These are phyloP conservation scores for Yarrowia galli DNA, from an alignment of 1,139 yeast species.

Conservation along the genomic window DNA sequence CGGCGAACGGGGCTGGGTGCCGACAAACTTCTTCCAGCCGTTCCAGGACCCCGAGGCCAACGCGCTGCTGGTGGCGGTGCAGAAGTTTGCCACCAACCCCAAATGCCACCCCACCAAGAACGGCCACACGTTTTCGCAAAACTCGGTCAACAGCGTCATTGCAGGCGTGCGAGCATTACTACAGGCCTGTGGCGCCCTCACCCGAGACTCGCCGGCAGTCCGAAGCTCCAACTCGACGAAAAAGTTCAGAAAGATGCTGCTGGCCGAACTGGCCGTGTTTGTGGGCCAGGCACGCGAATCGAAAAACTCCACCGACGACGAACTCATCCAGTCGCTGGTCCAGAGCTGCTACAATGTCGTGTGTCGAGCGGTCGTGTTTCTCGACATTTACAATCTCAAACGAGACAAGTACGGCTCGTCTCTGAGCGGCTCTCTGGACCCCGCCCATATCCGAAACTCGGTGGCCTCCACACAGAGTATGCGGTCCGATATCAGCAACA, in stretches of 20 bases:
- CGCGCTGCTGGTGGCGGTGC: slow-evolving; percentile 72
- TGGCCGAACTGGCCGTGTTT: slow-evolving; percentile 90
- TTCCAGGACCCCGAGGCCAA: slow-evolving; percentile 61
- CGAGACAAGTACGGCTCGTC: slow-evolving; percentile 43
- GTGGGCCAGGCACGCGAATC: slow-evolving; percentile 88
- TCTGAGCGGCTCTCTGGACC: not conserved
- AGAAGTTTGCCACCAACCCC: slow-evolving; percentile 76
- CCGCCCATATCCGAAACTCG: slow-evolving; percentile 8
- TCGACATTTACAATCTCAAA: slow-evolving; percentile 69
- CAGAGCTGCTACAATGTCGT: slow-evolving; percentile 77
- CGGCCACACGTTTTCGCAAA: slow-evolving; percentile 51
- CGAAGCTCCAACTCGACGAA: slow-evolving; percentile 72
- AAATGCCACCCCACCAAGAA: slow-evolving; percentile 44
- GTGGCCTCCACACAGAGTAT: slow-evolving; percentile 20
- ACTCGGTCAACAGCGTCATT: slow-evolving; percentile 65
- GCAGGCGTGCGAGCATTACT: slow-evolving; percentile 83
- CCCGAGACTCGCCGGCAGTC: slow-evolving; percentile 82
- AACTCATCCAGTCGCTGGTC: slow-evolving; percentile 73
- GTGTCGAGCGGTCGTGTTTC: slow-evolving; percentile 72
- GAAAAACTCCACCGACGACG: slow-evolving; percentile 70
- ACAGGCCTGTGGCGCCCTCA: slow-evolving; percentile 81
- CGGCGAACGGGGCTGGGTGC: slow-evolving; percentile 92
- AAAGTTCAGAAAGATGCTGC: slow-evolving; percentile 74
- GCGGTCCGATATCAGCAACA: slow-evolving; percentile 12
- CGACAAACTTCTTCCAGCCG: slow-evolving; percentile 79